Conservation (phyloP, 352 stramenopile genomes). For the Phytophthora pini region DNA sequence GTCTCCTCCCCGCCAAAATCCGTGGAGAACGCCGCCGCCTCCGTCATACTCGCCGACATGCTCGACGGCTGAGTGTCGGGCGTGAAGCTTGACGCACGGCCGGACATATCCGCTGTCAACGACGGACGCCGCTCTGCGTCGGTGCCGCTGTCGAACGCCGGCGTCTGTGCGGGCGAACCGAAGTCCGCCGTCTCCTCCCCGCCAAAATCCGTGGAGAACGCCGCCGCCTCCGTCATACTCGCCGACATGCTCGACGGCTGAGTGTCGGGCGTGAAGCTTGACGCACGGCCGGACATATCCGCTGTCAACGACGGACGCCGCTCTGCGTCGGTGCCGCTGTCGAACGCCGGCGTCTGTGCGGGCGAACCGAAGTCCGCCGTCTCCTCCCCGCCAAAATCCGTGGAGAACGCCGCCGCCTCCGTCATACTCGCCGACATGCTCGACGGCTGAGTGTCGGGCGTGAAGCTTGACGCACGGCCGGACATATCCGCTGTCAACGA, state of each 20-base stretch:
- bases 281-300: too few relatives aligned
- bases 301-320: too few relatives aligned
- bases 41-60: background rate
- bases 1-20: constrained; percentile 4
- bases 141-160: background rate
- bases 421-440: background rate
- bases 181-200: background rate
- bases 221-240: background rate
- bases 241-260: background rate
- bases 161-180: background rate
- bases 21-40: background rate
- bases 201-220: background rate
- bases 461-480: background rate
- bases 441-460: background rate
- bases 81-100: background rate
- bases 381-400: background rate
- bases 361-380: too few relatives aligned
- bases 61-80: background rate
- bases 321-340: too few relatives aligned
- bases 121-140: background rate
- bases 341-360: too few relatives aligned
- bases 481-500: too few relatives aligned
- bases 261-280: background rate
- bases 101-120: background rate
- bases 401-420: background rate